phyloP scores from a whole-genome alignment of 2,329 filamentous ascomycete species.

The Neospermospora avenae region DNA sequence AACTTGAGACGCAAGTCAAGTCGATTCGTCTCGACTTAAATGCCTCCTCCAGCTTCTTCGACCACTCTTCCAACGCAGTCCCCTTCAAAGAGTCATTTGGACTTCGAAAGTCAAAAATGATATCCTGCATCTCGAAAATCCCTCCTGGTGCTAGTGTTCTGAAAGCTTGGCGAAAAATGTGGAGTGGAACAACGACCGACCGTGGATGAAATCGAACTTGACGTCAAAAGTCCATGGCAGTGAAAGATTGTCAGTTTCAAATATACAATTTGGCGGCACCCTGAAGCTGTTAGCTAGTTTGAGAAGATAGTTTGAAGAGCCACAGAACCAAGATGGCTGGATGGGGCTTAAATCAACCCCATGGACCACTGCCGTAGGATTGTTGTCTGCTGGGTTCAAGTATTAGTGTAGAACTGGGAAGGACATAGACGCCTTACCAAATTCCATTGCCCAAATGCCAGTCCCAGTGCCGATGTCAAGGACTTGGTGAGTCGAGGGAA shows the following conservation, averaged over 20 bases:
- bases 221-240: slow-evolving; percentile 43
- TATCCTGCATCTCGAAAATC: slow-evolving; percentile 26
- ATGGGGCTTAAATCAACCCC: slow-evolving; percentile 32
- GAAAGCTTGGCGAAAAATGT: slow-evolving; percentile 48
- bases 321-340: slow-evolving; percentile 22
- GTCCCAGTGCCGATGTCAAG: slow-evolving; percentile 43
- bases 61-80: slow-evolving; percentile 22
- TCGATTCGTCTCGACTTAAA: too few relatives aligned
- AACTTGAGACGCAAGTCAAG: not conserved
- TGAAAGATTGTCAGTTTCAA: slow-evolving; percentile 37
- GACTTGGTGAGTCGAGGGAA: slow-evolving; percentile 31
- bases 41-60: too few relatives aligned
- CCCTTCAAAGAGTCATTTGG: slow-evolving; percentile 44
- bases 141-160: slow-evolving; percentile 23
- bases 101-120: slow-evolving; percentile 29
- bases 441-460: slow-evolving; percentile 42
- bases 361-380: slow-evolving; percentile 21
- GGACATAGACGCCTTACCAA: slow-evolving; percentile 24
- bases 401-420: not conserved
- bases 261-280: slow-evolving; percentile 32
- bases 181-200: slow-evolving; percentile 52
- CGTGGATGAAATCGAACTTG: slow-evolving; percentile 57
- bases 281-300: slow-evolving; percentile 30
- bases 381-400: slow-evolving; percentile 9
- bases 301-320: too few relatives aligned